A percentile compares a stretch with the other conserved stretches of the same genome.
phyloP scores from a whole-genome alignment of 495 filamentous ascomycete genomes.

The Penicillium crystallinum region DNA sequence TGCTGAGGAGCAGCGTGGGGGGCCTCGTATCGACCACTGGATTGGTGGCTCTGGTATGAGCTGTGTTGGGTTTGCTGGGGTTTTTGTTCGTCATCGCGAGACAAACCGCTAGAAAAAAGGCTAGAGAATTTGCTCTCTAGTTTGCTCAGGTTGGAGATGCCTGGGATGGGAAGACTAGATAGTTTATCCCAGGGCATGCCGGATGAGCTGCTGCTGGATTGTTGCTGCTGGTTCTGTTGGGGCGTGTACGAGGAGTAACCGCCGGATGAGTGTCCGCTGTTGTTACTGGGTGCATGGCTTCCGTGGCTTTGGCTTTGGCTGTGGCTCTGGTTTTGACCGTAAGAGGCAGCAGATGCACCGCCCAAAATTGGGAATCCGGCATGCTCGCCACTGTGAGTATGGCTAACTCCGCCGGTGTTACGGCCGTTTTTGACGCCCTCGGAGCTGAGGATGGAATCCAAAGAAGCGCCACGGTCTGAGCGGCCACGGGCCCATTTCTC shows the following conservation, averaged over 20 bases:
- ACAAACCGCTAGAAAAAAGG: conserved; percentile 37
- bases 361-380: conserved; percentile 26
- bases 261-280: conserved; percentile 5
- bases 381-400: conserved; percentile 29
- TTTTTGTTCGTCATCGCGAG: neutral
- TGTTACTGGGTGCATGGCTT: conserved; percentile 2
- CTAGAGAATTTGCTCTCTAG: conserved; percentile 33
- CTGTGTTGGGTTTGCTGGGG: neutral
- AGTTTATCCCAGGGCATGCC: conserved; percentile 35
- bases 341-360: neutral
- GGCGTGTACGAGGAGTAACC: conserved; percentile 16
- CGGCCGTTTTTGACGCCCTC: conserved; percentile 73
- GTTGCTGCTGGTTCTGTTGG: conserved; percentile 13
- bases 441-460: conserved; percentile 67
- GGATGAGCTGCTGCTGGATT: conserved; percentile 20
- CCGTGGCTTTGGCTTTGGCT: no score
- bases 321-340: conserved; percentile 7
- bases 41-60: neutral
- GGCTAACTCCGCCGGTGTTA: conserved; percentile 57
- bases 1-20: no score
- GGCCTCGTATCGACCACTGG: neutral
- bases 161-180: conserved; percentile 38
- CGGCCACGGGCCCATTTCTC: conserved; percentile 66
- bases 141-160: conserved; percentile 36
- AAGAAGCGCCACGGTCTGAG: conserved; percentile 53